phyloP scores from a whole-genome alignment of 306 rosid species.

The Acacia acuminata region DNA sequence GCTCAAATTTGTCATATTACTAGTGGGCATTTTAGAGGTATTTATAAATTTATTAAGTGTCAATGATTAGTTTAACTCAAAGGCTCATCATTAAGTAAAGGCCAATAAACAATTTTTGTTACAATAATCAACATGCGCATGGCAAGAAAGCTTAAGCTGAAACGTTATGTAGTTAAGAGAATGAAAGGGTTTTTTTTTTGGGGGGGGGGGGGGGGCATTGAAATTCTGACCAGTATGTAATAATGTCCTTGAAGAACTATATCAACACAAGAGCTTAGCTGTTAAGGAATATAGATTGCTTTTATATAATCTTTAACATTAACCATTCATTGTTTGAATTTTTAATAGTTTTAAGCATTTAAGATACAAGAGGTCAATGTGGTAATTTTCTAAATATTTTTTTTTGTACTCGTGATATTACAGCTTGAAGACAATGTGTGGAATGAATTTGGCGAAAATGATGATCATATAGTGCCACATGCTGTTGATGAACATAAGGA shows the following conservation, averaged over 20 bases:
- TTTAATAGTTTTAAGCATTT: neutral
- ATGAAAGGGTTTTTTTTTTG: neutral
- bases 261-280: neutral
- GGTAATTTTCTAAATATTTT: conserved; percentile 24
- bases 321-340: neutral
- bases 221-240: neutral
- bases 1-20: neutral
- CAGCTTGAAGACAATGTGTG: conserved; percentile 61
- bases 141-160: neutral
- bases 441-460: conserved; percentile 56
- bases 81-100: neutral
- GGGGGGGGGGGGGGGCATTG: neutral
- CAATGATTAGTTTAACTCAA: neutral
- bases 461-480: conserved; percentile 62
- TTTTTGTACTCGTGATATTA: conserved; percentile 25
- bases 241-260: neutral
- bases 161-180: neutral
- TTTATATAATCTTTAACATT: neutral
- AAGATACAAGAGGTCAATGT: conserved; percentile 7
- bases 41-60: neutral
- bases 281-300: neutral
- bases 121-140: neutral
- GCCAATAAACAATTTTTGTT: neutral
- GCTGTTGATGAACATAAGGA: conserved; percentile 39
- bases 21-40: neutral